Percentiles rank a stretch among this genome's conserved stretches.
phyloP scores from a whole-genome alignment of 495 filamentous ascomycete species.

The Aspergillus sparsus region DNA sequence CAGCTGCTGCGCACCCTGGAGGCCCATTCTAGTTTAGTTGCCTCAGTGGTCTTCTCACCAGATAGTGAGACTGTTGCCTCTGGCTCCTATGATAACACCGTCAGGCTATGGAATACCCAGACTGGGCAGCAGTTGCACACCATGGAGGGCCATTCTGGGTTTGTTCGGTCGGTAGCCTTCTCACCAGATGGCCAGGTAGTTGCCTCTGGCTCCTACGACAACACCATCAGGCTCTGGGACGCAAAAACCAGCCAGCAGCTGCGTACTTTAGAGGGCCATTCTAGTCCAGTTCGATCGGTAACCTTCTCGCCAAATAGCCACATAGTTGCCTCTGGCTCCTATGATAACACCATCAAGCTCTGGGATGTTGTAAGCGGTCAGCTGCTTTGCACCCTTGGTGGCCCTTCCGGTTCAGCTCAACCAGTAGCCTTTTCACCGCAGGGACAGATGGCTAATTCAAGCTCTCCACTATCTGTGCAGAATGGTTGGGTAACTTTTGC shows the following conservation, averaged over 20 bases:
- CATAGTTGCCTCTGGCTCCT: constrained; percentile 16
- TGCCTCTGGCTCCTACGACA: constrained; percentile 21
- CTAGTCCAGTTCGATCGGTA: neutral
- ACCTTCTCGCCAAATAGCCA: constrained; percentile 10
- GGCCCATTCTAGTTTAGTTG: too few species aligned
- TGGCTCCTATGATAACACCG: constrained; percentile 21
- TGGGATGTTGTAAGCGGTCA: constrained; percentile 5
- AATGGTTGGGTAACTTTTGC: too few species aligned
- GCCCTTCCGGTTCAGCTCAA: neutral
- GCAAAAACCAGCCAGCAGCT: neutral
- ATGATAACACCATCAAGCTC: constrained; percentile 26
- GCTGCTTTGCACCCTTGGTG: constrained; percentile 2
- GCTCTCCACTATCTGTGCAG: too few species aligned
- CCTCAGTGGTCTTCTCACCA: too few species aligned
- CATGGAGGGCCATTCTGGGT: constrained; percentile 7
- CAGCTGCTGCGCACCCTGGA: too few species aligned
- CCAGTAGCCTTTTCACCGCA: too few species aligned
- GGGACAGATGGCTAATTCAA: too few species aligned
- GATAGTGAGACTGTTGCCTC: constrained; percentile 1
- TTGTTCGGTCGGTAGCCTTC: neutral
- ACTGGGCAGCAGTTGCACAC: neutral
- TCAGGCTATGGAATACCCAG: constrained; percentile 14
- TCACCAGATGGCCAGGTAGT: neutral
- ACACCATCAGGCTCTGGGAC: constrained; percentile 22
- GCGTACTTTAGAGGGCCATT: neutral